A percentile compares a stretch with the other conserved stretches of the same genome.
These are phyloP conservation scores for Discostella stelligera DNA, from an alignment of 352 stramenopile genomes.

Conservation along the genomic window DNA sequence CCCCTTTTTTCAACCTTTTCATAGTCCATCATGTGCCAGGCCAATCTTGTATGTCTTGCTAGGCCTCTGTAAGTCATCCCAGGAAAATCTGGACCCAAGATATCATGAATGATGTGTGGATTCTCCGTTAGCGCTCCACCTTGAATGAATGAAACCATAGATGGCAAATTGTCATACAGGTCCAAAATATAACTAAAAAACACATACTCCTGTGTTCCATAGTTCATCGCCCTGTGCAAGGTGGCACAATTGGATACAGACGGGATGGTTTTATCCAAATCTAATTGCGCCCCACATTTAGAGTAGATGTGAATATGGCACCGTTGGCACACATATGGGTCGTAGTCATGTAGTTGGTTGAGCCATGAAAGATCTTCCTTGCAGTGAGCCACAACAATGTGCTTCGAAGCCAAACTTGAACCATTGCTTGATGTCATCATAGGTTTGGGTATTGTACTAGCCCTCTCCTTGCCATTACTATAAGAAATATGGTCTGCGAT, in stretches of 20 bases:
- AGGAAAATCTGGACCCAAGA: slow-evolving; percentile 11
- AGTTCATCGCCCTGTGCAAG: slow-evolving; percentile 17
- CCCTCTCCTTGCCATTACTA: no score
- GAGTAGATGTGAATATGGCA: slow-evolving; percentile 25
- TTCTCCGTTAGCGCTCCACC: slow-evolving; percentile 21
- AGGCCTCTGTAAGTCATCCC: slow-evolving; percentile 12
- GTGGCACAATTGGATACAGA: slow-evolving; percentile 14
- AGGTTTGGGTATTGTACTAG: no score
- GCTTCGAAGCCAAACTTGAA: neutral
- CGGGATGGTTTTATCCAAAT: slow-evolving; percentile 5
- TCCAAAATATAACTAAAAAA: slow-evolving; percentile 22
- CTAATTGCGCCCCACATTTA: slow-evolving; percentile 8
- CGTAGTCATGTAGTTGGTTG: slow-evolving; percentile 13
- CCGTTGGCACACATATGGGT: slow-evolving; percentile 9
- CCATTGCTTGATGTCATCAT: no score
- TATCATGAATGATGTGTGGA: slow-evolving; percentile 23
- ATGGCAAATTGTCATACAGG: slow-evolving; percentile 15
- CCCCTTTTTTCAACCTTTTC: neutral
- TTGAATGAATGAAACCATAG: slow-evolving; percentile 31
- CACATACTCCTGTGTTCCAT: slow-evolving; percentile 16
- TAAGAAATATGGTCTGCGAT: no score
- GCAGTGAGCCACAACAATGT: slow-evolving; percentile 31
- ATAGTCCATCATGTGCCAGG: slow-evolving; percentile 5
- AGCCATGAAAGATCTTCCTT: slow-evolving; percentile 23
- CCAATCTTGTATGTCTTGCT: neutral